Conservation (phyloP, 2,329 filamentous ascomycete genomes). For the Fusarium tanahbumbuense region DNA sequence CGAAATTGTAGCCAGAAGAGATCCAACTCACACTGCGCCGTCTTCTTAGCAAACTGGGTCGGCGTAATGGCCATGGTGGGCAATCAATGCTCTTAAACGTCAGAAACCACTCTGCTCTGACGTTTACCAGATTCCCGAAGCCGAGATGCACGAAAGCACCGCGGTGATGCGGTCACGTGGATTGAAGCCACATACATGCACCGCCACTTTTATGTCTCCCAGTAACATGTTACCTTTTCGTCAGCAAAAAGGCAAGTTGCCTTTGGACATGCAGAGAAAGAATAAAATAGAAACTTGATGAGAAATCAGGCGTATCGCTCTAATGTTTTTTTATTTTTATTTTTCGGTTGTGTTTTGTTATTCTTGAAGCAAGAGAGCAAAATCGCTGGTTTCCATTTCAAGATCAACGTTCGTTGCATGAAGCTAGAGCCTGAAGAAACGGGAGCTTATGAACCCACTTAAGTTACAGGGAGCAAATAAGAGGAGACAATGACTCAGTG, state of each 20-base stretch:
- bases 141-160: conserved; percentile 46
- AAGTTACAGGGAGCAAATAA: neutral
- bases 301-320: neutral
- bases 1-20: conserved; percentile 6
- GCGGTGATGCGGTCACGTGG: conserved; percentile 47
- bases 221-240: conserved; percentile 37
- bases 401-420: neutral
- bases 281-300: neutral
- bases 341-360: neutral
- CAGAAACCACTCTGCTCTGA: conserved; percentile 47
- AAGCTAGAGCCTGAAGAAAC: neutral
- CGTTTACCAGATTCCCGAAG: conserved; percentile 45
- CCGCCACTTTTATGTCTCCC: conserved; percentile 40
- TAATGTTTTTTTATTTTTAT: neutral
- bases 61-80: conserved; percentile 87
- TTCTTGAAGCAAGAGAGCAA: neutral
- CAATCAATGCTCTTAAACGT: conserved; percentile 53
- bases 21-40: conserved; percentile 75
- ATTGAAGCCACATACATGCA: conserved; percentile 27
- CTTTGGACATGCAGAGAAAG: neutral
- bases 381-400: neutral
- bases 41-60: conserved; percentile 87
- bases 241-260: conserved; percentile 31
- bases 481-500: neutral
- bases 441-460: neutral